Base-by-base conservation (phyloP, 352 stramenopile species). In the Discostella stelligera region DNA sequence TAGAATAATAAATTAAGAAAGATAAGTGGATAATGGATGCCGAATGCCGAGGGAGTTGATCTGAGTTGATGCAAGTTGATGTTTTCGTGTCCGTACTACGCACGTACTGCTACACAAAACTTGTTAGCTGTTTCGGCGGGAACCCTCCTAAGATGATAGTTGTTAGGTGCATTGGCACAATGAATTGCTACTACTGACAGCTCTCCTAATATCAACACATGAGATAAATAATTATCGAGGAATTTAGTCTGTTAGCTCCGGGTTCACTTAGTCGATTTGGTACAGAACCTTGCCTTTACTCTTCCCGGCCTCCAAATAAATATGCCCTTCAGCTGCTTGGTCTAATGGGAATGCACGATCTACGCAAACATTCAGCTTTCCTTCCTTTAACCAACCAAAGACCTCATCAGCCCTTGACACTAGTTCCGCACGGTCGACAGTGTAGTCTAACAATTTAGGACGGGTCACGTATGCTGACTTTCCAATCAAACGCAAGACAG, bases 261-360 rank as follows among this genome's bases (percentile, higher is more conserved):
- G 9, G 50, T 37, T 58, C 16, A 56, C 25, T 66, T 77, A 78
- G 39, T 77, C 70, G 62, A 92, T 91, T 54, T 84, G 71, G 53
- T 92, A 93, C 9, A 94, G 73, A 16, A 94, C 84, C 79, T 94
- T 94, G 49, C 90, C 90, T 70, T 89, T 93, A 30, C 83, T 91
- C 53, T 89, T 86, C 68, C 88, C 88, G 32, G 81, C 79, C 63
- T 94, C 88, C 44, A 94, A 67, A 66, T 93, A 92, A 21, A 87
- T 63, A 66, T 94, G 88, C 16, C 86, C 90, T 44, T 93, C 79
- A 14, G 77, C 79, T 39, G 88, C 87, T 59, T 93, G 13, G 21
- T 91, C 86, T 30, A 94, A 79, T 49, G 84, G 64, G 68, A 94
- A 92, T 10, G 58, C 65, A 23, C 77, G 78, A 64, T 94, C 86